Percentiles rank a stretch among this genome's conserved stretches.
These are phyloP conservation scores for Salix arbutifolia DNA, from an alignment of 345 rosid species.

Conservation along the genomic window DNA sequence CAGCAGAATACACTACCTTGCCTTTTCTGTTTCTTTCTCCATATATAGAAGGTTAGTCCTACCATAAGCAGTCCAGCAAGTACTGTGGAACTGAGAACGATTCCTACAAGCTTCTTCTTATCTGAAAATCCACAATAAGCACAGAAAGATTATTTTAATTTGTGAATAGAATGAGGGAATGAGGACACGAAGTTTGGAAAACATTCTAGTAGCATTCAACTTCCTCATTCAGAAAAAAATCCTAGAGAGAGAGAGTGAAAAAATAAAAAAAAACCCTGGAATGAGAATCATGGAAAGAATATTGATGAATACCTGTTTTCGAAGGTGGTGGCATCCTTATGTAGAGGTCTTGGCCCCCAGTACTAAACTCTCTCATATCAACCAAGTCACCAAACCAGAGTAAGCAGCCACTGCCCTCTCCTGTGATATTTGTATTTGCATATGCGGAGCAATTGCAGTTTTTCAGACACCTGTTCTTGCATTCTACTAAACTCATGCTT, in stretches of 20 bases:
- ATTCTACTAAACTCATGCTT: background rate
- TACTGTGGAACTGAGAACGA: background rate
- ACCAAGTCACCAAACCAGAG: conserved; percentile 11
- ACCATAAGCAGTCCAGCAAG: background rate
- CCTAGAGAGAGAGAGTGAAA: too few species aligned
- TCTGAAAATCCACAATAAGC: background rate
- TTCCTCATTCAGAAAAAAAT: too few species aligned
- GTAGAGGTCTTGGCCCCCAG: background rate
- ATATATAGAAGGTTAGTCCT: background rate
- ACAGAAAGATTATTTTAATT: too few species aligned
- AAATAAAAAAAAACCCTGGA: too few species aligned
- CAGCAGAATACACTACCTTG: background rate
- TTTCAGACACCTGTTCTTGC: background rate
- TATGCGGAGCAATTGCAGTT: conserved; percentile 10
- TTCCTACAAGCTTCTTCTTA: background rate
- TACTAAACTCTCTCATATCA: background rate
- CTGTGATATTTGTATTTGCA: background rate
- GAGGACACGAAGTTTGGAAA: too few species aligned
- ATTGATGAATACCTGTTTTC: background rate
- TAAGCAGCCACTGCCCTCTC: conserved; percentile 14
- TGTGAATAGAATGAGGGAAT: too few species aligned
- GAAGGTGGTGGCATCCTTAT: conserved; percentile 1
- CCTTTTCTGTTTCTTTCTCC: background rate
- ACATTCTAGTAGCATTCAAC: too few species aligned
- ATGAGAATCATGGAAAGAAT: too few species aligned